Evolutionary conservation across 768 basidiomycete genomes (phyloP).

Genomic region (Tulasnella calospora): DNA sequence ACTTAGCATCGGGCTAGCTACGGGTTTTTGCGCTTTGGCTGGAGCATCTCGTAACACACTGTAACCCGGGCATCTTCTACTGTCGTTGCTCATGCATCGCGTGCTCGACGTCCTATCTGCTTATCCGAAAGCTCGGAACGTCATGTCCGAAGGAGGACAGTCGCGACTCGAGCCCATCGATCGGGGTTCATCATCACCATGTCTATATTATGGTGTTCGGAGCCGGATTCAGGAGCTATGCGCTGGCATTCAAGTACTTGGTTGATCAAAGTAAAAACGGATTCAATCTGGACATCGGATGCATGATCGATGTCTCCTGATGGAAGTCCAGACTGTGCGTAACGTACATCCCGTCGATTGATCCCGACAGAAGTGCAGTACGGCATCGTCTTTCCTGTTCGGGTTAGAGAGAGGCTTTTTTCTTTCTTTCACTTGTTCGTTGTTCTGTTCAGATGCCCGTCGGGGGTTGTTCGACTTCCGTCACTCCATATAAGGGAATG

Average conservation of each 20-base stretch:
- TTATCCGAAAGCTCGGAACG: background rate
- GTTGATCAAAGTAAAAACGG: background rate
- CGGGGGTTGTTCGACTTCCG: background rate
- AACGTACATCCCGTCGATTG: too few relatives aligned
- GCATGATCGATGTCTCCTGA: background rate
- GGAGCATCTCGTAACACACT: background rate
- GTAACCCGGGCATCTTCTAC: background rate
- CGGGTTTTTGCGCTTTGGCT: background rate
- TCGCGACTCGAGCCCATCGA: background rate
- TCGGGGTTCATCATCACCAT: background rate
- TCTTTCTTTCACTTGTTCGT: background rate
- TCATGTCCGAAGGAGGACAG: background rate
- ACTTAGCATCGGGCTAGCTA: background rate
- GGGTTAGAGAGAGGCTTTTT: background rate
- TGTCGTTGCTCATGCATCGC: background rate
- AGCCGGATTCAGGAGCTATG: background rate
- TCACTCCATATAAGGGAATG: background rate
- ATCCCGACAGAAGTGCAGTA: too few relatives aligned
- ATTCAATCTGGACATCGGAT: background rate
- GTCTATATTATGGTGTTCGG: background rate
- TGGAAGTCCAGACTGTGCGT: too few relatives aligned
- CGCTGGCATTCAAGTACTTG: background rate
- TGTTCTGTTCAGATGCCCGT: background rate
- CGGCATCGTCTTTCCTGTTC: background rate
- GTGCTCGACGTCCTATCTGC: background rate